Base-by-base conservation (phyloP, 163 green algal genomes). In the Scenedesmus sp. region DNA sequence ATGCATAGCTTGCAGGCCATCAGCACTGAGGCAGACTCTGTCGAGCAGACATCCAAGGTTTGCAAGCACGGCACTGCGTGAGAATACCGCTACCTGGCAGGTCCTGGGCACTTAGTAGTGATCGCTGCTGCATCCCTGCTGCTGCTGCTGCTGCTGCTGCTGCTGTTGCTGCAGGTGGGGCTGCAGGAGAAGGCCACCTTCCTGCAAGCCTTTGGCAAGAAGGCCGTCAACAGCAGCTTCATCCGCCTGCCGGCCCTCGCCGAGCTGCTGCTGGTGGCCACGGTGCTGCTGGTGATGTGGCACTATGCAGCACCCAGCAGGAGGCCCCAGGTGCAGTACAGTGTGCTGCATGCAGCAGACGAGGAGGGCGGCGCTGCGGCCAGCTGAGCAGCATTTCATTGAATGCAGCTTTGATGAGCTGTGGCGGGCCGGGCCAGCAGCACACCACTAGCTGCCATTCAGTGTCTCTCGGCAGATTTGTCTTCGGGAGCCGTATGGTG, bases 131-230 rank as follows among this genome's bases (percentile, higher is more conserved):
- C 34, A 46, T 12, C 66, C 66, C 26, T 76, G 66, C 15, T 76
- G 66, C 66, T 76, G 7, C 66, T 76, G 66, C 15, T 76, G 7
- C 12, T 26, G 66, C 66, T 76, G 16, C 66, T 66, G 46, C 34
- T 55, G 52, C 46, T n/a, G n/a, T 34, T 34, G 34, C 60, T 82
- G 67, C 89, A 92, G 89, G 57, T 67, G 60, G 89, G 89, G 4
- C 23, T 93, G 60, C 90, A 93, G 76, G 90, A 93, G 67, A 93
- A 93, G 90, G 73, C 90, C 4, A 93, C 90, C 2, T 93, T 93
- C 46, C 34, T 91, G 55, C 90, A 93, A 62, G 90, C 59, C n/a
- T 93, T 93, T 88, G 90, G 84, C 73, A 87, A 91, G 73, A 90
- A 90, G 64, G 67, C 18, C 7, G 83, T 92, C 18, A 82, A 86